A percentile compares a stretch with the other conserved stretches of the same genome.
These are phyloP conservation scores for Talaromyces nanjingensis DNA, from an alignment of 495 filamentous ascomycete species.

Conservation along the genomic window DNA sequence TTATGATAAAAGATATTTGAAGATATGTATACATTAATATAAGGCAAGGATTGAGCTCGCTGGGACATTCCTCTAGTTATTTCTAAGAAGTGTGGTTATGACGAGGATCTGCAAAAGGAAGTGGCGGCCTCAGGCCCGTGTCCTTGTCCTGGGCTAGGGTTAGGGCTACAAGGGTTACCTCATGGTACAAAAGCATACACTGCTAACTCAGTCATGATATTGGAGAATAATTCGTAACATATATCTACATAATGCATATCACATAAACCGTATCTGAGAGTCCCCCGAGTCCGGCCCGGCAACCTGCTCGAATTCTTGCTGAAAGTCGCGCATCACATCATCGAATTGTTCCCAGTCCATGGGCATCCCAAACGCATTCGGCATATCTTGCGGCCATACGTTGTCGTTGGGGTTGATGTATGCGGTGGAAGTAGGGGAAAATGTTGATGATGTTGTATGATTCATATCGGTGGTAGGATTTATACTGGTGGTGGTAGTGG, in stretches of 20 bases:
- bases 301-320: slow-evolving; percentile 31
- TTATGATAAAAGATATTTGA: neutral
- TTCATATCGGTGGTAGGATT: neutral
- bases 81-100: neutral
- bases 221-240: too few relatives aligned
- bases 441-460: slow-evolving; percentile 8
- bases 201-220: too few relatives aligned
- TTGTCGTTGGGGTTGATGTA: neutral
- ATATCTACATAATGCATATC: neutral
- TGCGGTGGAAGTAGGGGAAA: slow-evolving; percentile 1
- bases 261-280: slow-evolving; percentile 6
- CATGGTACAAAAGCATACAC: too few relatives aligned
- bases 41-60: neutral
- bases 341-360: slow-evolving; percentile 43
- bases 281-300: slow-evolving; percentile 15
- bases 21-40: neutral
- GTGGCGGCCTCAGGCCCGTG: neutral
- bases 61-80: neutral
- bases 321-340: slow-evolving; percentile 44
- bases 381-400: neutral
- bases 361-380: slow-evolving; percentile 9
- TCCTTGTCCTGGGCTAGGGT: neutral
- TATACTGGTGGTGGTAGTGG: neutral
- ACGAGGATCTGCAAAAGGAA: neutral
- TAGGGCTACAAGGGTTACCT: neutral